These are phyloP conservation scores for Plectosphaerella plurivora DNA, from an alignment of 2,329 filamentous ascomycete species.

Conservation along the genomic window DNA sequence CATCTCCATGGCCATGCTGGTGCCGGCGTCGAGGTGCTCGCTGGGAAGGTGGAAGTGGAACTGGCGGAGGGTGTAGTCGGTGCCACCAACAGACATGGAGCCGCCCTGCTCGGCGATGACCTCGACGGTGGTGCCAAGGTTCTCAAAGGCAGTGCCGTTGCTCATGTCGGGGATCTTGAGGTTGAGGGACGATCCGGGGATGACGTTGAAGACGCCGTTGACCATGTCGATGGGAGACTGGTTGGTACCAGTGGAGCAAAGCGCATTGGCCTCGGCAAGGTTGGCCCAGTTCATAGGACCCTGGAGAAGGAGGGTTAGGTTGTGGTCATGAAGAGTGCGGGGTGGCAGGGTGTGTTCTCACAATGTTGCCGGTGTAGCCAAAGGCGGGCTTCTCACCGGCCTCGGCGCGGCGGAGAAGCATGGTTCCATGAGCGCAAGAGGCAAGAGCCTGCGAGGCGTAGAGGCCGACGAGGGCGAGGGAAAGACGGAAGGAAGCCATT, in stretches of 20 bases:
- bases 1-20: conserved; percentile 46
- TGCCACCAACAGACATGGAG: conserved; percentile 26
- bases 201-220: conserved; percentile 11
- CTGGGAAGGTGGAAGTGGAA: conserved; percentile 48
- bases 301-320: not conserved
- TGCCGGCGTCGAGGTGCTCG: conserved; percentile 40
- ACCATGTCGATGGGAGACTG: conserved; percentile 45
- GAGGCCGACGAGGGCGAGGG: conserved; percentile 9
- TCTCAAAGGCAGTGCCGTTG: conserved; percentile 45
- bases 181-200: conserved; percentile 17
- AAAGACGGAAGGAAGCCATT: conserved; percentile 9
- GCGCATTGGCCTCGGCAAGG: conserved; percentile 31
- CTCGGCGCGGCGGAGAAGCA: conserved; percentile 25
- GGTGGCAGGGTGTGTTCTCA: conserved; percentile 13
- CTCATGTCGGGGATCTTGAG: conserved; percentile 28
- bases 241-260: conserved; percentile 36
- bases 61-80: conserved; percentile 33
- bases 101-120: conserved; percentile 41
- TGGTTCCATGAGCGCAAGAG: conserved; percentile 34
- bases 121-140: conserved; percentile 54
- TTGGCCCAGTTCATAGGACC: conserved; percentile 44
- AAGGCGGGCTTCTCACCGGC: conserved; percentile 28
- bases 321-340: not conserved
- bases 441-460: conserved; percentile 17
- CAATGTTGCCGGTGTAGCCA: conserved; percentile 29